These are phyloP conservation scores for Boletus smithii DNA, from an alignment of 1,284 basidiomycete genomes.

Conservation along the genomic window DNA sequence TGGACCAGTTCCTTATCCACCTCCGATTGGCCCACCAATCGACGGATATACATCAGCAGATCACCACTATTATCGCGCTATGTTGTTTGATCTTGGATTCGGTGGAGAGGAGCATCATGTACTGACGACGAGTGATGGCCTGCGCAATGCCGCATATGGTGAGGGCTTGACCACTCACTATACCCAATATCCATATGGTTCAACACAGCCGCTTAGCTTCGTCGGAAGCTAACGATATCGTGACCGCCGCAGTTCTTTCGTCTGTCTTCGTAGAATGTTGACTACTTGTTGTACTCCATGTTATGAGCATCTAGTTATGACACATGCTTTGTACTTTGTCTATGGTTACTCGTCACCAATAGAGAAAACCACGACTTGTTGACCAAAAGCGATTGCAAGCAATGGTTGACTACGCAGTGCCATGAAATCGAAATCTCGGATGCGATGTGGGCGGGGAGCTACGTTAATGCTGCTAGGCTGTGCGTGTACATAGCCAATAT, in stretches of 20 bases:
- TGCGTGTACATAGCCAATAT: slow-evolving; percentile 57
- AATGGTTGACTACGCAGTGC: slow-evolving; percentile 53
- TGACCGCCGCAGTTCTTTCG: neutral
- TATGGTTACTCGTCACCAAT: slow-evolving; percentile 43
- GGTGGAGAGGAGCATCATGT: slow-evolving; percentile 42
- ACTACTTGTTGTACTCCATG: slow-evolving; percentile 4
- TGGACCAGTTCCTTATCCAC: slow-evolving; percentile 19
- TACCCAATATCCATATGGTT: slow-evolving; percentile 33
- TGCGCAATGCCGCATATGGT: slow-evolving; percentile 26
- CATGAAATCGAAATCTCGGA: slow-evolving; percentile 76
- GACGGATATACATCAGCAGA: slow-evolving; percentile 44
- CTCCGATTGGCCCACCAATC: slow-evolving; percentile 16
- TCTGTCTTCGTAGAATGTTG: slow-evolving; percentile 8
- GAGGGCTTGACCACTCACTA: slow-evolving; percentile 30
- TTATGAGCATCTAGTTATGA: slow-evolving; percentile 15
- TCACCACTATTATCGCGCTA: slow-evolving; percentile 64
- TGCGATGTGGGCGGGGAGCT: slow-evolving; percentile 55
- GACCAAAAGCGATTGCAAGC: slow-evolving; percentile 63
- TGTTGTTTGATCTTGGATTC: slow-evolving; percentile 67
- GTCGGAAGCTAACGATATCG: slow-evolving; percentile 20
- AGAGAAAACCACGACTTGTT: slow-evolving; percentile 48
- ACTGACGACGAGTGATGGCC: slow-evolving; percentile 18
- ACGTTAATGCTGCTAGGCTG: slow-evolving; percentile 58
- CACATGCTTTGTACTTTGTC: slow-evolving; percentile 20
- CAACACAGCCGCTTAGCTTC: slow-evolving; percentile 26